Base-by-base conservation (phyloP, 352 stramenopile genomes). In the Elongisporangium anandrum region DNA sequence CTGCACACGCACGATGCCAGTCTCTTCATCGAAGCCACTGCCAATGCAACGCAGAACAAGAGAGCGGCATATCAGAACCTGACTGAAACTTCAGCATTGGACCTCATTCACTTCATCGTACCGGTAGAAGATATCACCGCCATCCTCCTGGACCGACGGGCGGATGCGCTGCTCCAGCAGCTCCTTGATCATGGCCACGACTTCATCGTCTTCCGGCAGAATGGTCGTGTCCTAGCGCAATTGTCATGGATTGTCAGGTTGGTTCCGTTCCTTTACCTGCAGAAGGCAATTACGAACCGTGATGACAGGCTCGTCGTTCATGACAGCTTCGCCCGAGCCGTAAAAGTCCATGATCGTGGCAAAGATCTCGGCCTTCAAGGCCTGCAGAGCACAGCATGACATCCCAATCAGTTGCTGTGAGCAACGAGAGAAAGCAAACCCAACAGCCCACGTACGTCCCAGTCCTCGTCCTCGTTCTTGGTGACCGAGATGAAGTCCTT, bases 181-280 rank as follows among this genome's bases (percentile, higher is more conserved):
- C 84, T 99, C 98, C 83, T 99, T 99, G 76, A 99, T 99, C 94
- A 99, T 98, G 21, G 94, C 94, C 21, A 99, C 97, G 41, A 99
- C 91, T 71, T 99, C 97, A 64, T 97, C 91, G 68, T 99, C 97
- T 47, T 98, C 92, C 8, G 98, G 95, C 19, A 99, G 74, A 66
- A 99, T 99, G 2, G 87, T 94, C 68, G 86, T 95, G 69, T 95
- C 86, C 85, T 94, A 52, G 4, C 15, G 55, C 20, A 57, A 9
- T 24, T 5, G 51, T n/a, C n/a, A 26, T 16, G 24, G 55, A 12
- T 17, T 17, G 10, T 45, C 34, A 45, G 34, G 5, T 4, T 45
- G 10, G 5, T 15, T 13, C 10, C 34, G 10, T 17, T 45, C 10
- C 8, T 45, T 8, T 41, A n/a, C n/a, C 29, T 41, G 5, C 9